A percentile compares a stretch with the other conserved stretches of the same genome.
Conservation (phyloP, 177 flowering plant genomes). For the Vitis hybrid region DNA sequence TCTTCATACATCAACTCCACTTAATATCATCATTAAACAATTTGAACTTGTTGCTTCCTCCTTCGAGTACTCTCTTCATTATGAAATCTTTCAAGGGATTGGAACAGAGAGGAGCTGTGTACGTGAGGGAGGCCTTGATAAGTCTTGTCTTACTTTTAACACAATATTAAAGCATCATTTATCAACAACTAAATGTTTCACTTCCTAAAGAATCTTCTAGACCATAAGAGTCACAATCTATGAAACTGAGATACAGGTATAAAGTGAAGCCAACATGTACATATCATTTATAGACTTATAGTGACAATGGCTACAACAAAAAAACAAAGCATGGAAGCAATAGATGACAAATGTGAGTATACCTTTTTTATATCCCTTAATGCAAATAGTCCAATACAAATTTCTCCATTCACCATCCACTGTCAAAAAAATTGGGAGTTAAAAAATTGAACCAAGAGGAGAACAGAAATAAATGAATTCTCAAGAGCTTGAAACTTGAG, state of each 20-base stretch:
- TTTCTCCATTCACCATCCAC: constrained; percentile 99
- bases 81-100: too few relatives aligned
- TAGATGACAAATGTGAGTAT: not conserved
- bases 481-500: too few relatives aligned
- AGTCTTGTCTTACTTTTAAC: not conserved
- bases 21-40: too few relatives aligned
- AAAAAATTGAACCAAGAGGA: too few relatives aligned
- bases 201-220: not conserved
- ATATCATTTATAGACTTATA: not conserved
- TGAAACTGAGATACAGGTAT: not conserved
- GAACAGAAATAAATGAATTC: too few relatives aligned
- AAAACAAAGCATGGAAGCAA: not conserved
- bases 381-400: constrained; percentile 93
- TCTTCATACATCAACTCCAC: too few relatives aligned
- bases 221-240: not conserved
- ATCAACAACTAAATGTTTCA: not conserved
- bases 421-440: constrained; percentile 29
- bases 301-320: not conserved
- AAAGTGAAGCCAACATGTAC: not conserved
- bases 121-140: not conserved
- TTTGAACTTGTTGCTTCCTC: too few relatives aligned
- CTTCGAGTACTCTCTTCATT: too few relatives aligned
- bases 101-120: not conserved
- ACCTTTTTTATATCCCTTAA: constrained; percentile 87
- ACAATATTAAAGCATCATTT: not conserved